These are phyloP conservation scores for Verticillium nubilum DNA, from an alignment of 2,329 filamentous ascomycete species.

Conservation along the genomic window DNA sequence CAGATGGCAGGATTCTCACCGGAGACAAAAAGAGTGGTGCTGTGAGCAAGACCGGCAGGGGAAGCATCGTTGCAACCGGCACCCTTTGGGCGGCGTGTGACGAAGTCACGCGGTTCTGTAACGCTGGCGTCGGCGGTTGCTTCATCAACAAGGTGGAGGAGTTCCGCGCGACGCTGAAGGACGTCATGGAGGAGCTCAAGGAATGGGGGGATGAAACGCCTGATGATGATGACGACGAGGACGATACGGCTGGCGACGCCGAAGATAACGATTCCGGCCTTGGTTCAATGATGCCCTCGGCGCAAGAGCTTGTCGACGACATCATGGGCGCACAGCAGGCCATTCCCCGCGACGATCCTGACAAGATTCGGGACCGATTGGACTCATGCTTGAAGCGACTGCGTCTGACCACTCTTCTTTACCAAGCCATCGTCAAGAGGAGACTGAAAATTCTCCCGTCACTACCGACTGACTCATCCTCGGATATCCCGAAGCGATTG, in stretches of 20 bases:
- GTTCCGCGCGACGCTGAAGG: slow-evolving; percentile 69
- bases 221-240: slow-evolving; percentile 52
- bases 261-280: slow-evolving; percentile 33
- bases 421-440: slow-evolving; percentile 64
- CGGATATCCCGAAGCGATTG: slow-evolving; percentile 33
- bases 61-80: slow-evolving; percentile 62
- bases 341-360: slow-evolving; percentile 59
- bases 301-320: slow-evolving; percentile 60
- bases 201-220: slow-evolving; percentile 77
- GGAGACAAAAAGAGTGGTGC: slow-evolving; percentile 40
- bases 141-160: slow-evolving; percentile 68
- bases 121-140: slow-evolving; percentile 63
- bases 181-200: slow-evolving; percentile 79
- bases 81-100: slow-evolving; percentile 84
- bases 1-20: slow-evolving; percentile 48
- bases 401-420: slow-evolving; percentile 63
- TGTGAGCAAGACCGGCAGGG: slow-evolving; percentile 31
- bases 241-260: slow-evolving; percentile 39
- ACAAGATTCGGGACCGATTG: slow-evolving; percentile 59
- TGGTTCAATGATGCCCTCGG: slow-evolving; percentile 20
- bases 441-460: slow-evolving; percentile 55
- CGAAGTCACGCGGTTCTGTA: slow-evolving; percentile 57
- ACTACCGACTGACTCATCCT: slow-evolving; percentile 25
- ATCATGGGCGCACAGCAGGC: slow-evolving; percentile 58
- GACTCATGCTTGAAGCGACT: slow-evolving; percentile 59